Base-by-base conservation (phyloP, 768 basidiomycete genomes). In the Leccinum pellstonianum region DNA sequence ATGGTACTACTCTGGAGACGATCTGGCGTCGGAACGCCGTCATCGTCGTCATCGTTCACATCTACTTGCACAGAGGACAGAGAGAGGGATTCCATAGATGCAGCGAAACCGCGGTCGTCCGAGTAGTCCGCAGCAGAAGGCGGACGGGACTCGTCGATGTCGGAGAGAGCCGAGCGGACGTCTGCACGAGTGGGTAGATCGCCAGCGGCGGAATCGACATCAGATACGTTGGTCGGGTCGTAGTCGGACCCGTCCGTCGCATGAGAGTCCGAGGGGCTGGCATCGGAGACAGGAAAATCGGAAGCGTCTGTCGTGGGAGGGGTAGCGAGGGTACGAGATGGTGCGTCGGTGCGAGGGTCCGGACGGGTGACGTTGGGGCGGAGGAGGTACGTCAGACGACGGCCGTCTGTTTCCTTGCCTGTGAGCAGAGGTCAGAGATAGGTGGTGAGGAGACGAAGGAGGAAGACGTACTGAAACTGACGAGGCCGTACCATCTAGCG, bases 371-470 rank as follows among this genome's bases (percentile, higher is more conserved):
- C 80, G 63, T 91, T 90, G 4, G 92, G 92, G 37, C 92, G 85
- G 23, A 94, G 80, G 53, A 94, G 83, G 71, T 91, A 87, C 4
- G 91, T 93, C 35, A 91, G 76, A 19, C 91, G 86, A 48, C 79
- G 72, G 0, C 84, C 84, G 1, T 81, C 70, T 1, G 74, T 70
- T 27, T 87, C 74, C 65, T 71, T 78, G 52, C 77, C 76, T 78
- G 56, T 64, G 21, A 65, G 54, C 8, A n/a, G 17, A n/a, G 52
- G 25, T 27, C 25, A 27, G 25, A 27, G 25, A 6, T 27, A 7
- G 25, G 52, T 17, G 37, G 38, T 4, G 31, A 31, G 2, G 51
- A 19, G 9, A 56, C 1, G 38, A 47, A 12, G 35, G 27, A 8
- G 8, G 23, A 37, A 12, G 25, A 25, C 25, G 66, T 72, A 90